phyloP scores from a whole-genome alignment of 1,284 basidiomycete species.

The Fomitopsis schrenkii region DNA sequence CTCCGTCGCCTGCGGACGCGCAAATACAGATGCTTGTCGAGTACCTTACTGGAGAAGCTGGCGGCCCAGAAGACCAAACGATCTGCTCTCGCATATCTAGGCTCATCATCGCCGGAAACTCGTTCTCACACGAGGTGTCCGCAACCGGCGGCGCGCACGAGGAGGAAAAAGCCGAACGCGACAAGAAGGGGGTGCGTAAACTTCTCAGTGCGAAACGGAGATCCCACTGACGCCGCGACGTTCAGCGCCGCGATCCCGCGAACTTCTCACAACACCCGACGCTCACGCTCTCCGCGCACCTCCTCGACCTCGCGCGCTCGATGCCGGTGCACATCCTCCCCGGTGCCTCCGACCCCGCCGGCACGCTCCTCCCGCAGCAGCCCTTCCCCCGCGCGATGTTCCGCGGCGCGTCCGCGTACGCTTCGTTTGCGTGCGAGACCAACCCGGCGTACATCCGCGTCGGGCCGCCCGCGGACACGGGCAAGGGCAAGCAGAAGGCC shows the following conservation, averaged over 20 bases:
- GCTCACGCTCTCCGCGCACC: slow-evolving; percentile 61
- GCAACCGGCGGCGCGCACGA: slow-evolving; percentile 21
- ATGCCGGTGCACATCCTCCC: slow-evolving; percentile 84
- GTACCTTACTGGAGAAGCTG: slow-evolving; percentile 83
- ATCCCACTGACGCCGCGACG: neutral
- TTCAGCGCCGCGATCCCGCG: slow-evolving; percentile 53
- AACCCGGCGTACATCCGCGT: slow-evolving; percentile 88
- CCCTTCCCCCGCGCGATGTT: slow-evolving; percentile 91
- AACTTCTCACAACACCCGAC: slow-evolving; percentile 76
- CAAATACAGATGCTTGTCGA: slow-evolving; percentile 82
- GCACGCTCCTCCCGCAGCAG: slow-evolving; percentile 90
- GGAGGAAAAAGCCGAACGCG: slow-evolving; percentile 46
- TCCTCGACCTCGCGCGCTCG: slow-evolving; percentile 69
- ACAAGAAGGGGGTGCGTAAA: slow-evolving; percentile 56
- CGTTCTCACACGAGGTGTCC: slow-evolving; percentile 52
- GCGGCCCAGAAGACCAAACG: slow-evolving; percentile 60
- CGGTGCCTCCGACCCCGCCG: slow-evolving; percentile 85
- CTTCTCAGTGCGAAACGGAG: neutral
- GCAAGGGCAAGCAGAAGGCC: slow-evolving; percentile 13
- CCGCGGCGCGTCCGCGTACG: slow-evolving; percentile 58
- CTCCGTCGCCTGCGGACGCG: slow-evolving; percentile 61
- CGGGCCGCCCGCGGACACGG: slow-evolving; percentile 17
- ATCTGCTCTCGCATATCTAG: slow-evolving; percentile 74
- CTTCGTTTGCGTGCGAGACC: slow-evolving; percentile 77
- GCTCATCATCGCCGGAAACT: slow-evolving; percentile 86